These are phyloP conservation scores for Agapanthus africanus DNA, from an alignment of 106 monocot genomes.

Conservation along the genomic window DNA sequence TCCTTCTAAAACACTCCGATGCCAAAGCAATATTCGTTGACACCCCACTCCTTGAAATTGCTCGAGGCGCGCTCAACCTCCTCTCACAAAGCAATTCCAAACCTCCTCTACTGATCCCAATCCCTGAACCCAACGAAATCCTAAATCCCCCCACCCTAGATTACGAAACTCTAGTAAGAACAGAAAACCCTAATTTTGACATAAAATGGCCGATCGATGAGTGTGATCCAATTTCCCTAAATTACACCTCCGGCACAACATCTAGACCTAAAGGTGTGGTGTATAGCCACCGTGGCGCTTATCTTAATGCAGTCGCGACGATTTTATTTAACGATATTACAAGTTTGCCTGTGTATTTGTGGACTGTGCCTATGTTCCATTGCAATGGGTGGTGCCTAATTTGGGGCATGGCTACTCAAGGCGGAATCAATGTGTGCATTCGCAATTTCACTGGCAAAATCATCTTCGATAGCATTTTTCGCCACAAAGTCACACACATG, in stretches of 20 bases:
- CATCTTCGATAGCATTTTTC: constrained; percentile 36
- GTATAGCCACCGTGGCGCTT: constrained; percentile 63
- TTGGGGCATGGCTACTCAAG: constrained; percentile 71
- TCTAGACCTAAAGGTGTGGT: constrained; percentile 70
- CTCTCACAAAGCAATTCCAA: constrained; percentile 21
- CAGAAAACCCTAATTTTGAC: constrained; percentile 24
- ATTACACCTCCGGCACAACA: constrained; percentile 84
- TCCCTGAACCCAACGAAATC: constrained; percentile 22
- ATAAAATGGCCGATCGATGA: constrained; percentile 63
- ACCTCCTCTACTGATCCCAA: constrained; percentile 30
- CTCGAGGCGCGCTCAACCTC: constrained; percentile 34
- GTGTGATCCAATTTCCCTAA: constrained; percentile 60
- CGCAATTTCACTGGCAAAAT: constrained; percentile 37
- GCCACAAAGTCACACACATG: constrained; percentile 57
- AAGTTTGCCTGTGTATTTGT: constrained; percentile 51
- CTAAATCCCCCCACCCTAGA: constrained; percentile 7
- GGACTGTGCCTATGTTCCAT: constrained; percentile 83
- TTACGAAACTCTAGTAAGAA: constrained; percentile 34
- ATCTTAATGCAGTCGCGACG: constrained; percentile 42
- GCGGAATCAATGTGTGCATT: constrained; percentile 66
- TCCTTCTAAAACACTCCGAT: constrained; percentile 53
- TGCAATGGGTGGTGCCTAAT: constrained; percentile 72
- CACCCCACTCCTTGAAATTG: constrained; percentile 26
- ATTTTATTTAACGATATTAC: constrained; percentile 42
- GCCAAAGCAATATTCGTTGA: constrained; percentile 66